Base-by-base conservation (phyloP, 2,329 filamentous ascomycete genomes). In the Sporothrix luriei region DNA sequence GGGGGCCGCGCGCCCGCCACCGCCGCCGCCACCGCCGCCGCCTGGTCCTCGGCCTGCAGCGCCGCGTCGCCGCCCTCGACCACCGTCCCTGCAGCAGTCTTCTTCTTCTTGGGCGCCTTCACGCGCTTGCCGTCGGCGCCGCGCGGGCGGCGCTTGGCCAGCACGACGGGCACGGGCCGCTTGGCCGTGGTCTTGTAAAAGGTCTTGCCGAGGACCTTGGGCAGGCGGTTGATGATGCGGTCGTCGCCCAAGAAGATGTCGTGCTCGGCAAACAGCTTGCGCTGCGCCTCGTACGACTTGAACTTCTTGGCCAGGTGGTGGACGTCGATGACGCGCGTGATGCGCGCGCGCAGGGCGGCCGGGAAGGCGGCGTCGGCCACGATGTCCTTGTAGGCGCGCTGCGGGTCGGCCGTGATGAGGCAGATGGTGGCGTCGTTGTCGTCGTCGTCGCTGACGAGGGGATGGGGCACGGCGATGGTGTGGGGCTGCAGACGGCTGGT, bases 171-270 rank as follows among this genome's bases (percentile, higher is more conserved):
- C 70, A 99, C 88, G 11, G 95, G 95, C 46, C 94, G 87, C 85
- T 98, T 98, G 73, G 82, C 80, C 3, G 90, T 92, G 69, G 82
- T 85, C 82, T 93, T 91, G 86, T 95, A 98, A 80, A 99, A 98
- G 1, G 90, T 90, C 83, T 97, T 98, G 75, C 94, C 95, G 14
- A 99, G 88, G 2, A 89, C 83, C 73, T 87, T 86, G 69, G 94
- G 92, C 71, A 98, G 85, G 38, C 84, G 82, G 78, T 86, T 89
- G 77, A 90, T 84, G 75, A 99, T 91, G 64, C 95, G 86, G 77
- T 97, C 92, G 78, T 99, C 95, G 67, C 91, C 94, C 70, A 99
- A 85, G 82, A 99, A 98, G 69, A 98, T 83, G 78, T 98, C 95
- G 80, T 97, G 93, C 79, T 97, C 92, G 57, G 88, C 83, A 72